Conservation (phyloP, 1,284 basidiomycete genomes). For the Ustilago xerochloae region DNA sequence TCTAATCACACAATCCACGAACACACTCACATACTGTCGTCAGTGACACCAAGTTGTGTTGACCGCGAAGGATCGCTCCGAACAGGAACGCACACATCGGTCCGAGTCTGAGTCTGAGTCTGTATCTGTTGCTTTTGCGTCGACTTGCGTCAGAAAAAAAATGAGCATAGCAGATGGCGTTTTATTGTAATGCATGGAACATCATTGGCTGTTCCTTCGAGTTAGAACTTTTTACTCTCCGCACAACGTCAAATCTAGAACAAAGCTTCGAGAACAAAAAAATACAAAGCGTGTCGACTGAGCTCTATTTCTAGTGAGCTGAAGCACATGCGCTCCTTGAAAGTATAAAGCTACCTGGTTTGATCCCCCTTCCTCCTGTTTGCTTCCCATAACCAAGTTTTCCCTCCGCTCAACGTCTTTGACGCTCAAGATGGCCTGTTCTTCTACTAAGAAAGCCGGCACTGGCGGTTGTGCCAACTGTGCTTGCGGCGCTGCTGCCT, state of each 20-base stretch:
- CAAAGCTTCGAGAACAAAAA: not conserved
- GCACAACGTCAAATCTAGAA: not conserved
- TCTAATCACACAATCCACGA: too few species aligned
- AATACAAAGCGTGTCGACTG: not conserved
- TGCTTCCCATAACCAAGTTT: not conserved
- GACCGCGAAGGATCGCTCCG: too few species aligned
- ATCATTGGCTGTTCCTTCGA: slow-evolving; percentile 14
- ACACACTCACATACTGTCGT: too few species aligned
- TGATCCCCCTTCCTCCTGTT: not conserved
- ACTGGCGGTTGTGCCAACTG: slow-evolving; percentile 36
- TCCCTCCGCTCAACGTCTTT: not conserved
- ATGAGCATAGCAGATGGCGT: not conserved
- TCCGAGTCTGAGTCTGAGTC: not conserved
- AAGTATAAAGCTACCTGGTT: too few species aligned
- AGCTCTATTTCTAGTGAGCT: not conserved
- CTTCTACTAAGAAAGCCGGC: slow-evolving; percentile 25
- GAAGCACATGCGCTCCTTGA: not conserved
- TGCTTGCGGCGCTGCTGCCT: slow-evolving; percentile 21
- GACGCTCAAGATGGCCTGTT: slow-evolving; percentile 31
- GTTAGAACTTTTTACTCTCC: not conserved
- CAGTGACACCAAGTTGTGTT: too few species aligned
- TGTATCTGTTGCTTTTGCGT: not conserved
- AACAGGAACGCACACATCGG: not conserved
- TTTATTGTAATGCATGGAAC: slow-evolving; percentile 25
- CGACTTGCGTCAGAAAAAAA: not conserved